Conservation (phyloP, 148 eudicot genomes). For the Nyssa sinensis region DNA sequence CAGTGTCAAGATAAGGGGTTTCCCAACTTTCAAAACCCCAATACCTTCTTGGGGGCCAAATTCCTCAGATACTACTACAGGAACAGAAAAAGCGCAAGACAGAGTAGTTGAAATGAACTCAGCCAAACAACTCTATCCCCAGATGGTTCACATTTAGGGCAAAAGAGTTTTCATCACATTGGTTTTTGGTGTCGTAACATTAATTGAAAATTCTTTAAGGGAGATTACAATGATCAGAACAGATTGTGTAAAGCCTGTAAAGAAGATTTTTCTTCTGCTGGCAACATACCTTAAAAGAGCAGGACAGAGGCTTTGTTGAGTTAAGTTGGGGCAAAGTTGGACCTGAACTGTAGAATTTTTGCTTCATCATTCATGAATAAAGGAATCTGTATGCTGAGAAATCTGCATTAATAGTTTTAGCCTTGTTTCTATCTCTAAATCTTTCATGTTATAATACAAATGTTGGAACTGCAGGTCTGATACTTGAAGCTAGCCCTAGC, state of each 20-base stretch:
- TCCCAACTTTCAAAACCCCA: background rate
- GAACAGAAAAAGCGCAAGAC: background rate
- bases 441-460: background rate
- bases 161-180: background rate
- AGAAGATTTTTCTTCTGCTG: background rate
- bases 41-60: too few species aligned
- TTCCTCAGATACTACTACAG: background rate
- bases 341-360: background rate
- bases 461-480: background rate
- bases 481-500: background rate
- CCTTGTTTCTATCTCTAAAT: background rate
- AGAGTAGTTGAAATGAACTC: background rate
- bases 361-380: background rate
- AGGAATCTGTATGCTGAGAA: background rate
- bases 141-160: background rate
- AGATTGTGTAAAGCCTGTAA: background rate
- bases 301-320: background rate
- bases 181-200: background rate
- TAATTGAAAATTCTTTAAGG: background rate
- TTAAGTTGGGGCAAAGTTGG: background rate
- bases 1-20: background rate
- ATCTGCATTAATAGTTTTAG: background rate
- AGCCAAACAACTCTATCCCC: background rate
- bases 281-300: background rate
- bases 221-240: background rate